Percentiles rank a stretch among this genome's conserved stretches.
These are phyloP conservation scores for Coniochaeta sp. DNA, from an alignment of 2,329 filamentous ascomycete genomes.

Conservation along the genomic window DNA sequence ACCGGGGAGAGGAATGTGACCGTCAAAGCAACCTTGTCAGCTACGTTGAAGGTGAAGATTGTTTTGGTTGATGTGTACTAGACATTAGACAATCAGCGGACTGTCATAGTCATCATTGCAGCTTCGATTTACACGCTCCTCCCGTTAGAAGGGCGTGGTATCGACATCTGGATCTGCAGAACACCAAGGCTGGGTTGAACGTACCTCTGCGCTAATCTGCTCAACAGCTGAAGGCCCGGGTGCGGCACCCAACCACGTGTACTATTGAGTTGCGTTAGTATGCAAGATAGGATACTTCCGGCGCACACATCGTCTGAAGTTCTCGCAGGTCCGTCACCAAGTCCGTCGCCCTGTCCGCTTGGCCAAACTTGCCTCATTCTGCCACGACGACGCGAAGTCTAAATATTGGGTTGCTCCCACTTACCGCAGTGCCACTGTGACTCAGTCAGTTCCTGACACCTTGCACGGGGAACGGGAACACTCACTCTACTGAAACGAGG, in stretches of 20 bases:
- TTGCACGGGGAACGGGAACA: neutral
- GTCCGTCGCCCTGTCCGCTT: too few relatives aligned
- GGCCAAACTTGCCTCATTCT: neutral
- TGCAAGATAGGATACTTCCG: neutral
- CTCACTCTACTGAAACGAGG: slow-evolving; percentile 34
- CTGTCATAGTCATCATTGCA: neutral
- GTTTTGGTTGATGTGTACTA: slow-evolving; percentile 65
- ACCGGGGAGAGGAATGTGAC: slow-evolving; percentile 67
- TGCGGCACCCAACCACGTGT: slow-evolving; percentile 62
- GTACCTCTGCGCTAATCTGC: slow-evolving; percentile 50
- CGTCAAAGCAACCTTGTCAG: slow-evolving; percentile 53
- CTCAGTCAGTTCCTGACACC: neutral
- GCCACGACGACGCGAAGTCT: neutral
- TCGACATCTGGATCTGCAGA: neutral
- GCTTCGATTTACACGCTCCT: too few relatives aligned
- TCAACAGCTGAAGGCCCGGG: slow-evolving; percentile 41
- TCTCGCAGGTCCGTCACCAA: neutral
- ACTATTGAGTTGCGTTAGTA: slow-evolving; percentile 17
- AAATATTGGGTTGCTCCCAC: slow-evolving; percentile 35
- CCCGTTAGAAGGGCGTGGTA: neutral
- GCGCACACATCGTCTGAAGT: neutral
- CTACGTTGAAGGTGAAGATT: slow-evolving; percentile 61
- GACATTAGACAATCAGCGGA: neutral
- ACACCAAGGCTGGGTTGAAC: neutral
- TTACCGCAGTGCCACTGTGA: slow-evolving; percentile 39